Evolutionary conservation across 352 stramenopile species (phyloP).

Genomic region (Phytophthora sp.): DNA sequence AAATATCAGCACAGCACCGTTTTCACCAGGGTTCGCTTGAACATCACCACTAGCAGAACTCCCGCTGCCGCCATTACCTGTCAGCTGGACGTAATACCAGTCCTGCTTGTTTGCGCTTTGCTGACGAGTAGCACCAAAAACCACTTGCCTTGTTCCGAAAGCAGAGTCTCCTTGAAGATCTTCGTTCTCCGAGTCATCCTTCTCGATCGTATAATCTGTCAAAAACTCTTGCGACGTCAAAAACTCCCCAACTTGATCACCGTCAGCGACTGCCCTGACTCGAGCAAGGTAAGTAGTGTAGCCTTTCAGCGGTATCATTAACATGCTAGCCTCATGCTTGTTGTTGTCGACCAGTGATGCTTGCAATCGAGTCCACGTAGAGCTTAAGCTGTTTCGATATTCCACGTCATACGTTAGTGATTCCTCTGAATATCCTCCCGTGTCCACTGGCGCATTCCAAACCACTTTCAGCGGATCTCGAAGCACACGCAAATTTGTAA

Average conservation of each 20-base stretch:
- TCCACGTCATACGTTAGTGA: conserved; percentile 53
- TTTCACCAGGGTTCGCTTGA: conserved; percentile 41
- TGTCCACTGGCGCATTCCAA: conserved; percentile 38
- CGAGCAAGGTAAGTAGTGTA: conserved; percentile 54
- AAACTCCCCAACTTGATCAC: conserved; percentile 35
- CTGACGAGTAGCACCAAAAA: conserved; percentile 35
- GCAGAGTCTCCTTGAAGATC: background rate
- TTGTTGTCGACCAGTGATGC: conserved; percentile 3
- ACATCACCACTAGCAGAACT: conserved; percentile 6
- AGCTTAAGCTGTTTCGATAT: conserved; percentile 38
- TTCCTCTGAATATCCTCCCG: conserved; percentile 25
- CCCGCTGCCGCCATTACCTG: conserved; percentile 51
- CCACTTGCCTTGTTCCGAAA: conserved; percentile 12
- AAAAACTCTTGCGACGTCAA: conserved; percentile 39
- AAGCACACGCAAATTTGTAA: conserved; percentile 21
- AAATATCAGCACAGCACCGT: conserved; percentile 67
- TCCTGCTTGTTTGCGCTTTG: conserved; percentile 53
- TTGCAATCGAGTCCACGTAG: conserved; percentile 48
- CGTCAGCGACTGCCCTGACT: conserved; percentile 40
- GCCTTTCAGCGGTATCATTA: conserved; percentile 11
- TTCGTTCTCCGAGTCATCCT: background rate
- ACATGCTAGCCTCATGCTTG: conserved; percentile 15
- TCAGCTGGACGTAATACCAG: conserved; percentile 66
- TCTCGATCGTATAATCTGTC: conserved; percentile 29
- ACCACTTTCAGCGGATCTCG: conserved; percentile 37